Evolutionary conservation across 208 protist genomes (phyloP), one percentile per base, ranked within the genome.

Genomic region (Zelonia costaricensis): DNA sequence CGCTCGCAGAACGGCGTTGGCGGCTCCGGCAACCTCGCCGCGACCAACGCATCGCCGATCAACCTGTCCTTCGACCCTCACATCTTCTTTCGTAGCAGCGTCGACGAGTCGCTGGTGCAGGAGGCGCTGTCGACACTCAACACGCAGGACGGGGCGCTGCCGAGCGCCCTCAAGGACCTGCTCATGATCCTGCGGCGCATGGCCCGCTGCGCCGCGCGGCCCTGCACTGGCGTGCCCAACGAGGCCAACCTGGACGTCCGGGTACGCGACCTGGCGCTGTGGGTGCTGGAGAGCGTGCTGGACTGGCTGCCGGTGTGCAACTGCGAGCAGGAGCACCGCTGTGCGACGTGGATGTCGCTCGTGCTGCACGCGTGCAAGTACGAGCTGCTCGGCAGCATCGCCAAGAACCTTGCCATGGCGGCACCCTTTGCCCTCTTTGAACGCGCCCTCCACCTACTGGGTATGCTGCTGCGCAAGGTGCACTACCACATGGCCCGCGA

Each of bases 401-500:
- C 61, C 13, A 43, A 59, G 27, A 92, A 86, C 61, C 18, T 93
- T 13, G 71, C 79, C 6, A 77, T 76, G 18, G 69, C 82, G 4
- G 43, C 66, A 1, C 89, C 89, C 4, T 82, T 88, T 49, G 65
- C 44, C 16, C 82, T 91, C 38, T 95, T 91, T 44, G 57, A 77
- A 42, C 47, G 66, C 1, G 76, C 78, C 20, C 39, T 92, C 22
- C 74, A 78, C 22, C 57, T 93, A 38, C 64, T 93, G 28, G 65
- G 60, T 31, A 66, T 80, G 40, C 47, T 92, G 44, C 46, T 92
- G 49, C 72, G 76, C 28, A 93, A 92, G 60, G 61, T 69, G 59
- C 86, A 95, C 62, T 86, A 90, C 60, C 68, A 83, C 67, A 55
- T 95, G 28, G 70, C 78, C 3, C 56, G 73, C 2, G 86, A 93